phyloP scores from a whole-genome alignment of 257 asterid species.

The Solanum microdontum region DNA sequence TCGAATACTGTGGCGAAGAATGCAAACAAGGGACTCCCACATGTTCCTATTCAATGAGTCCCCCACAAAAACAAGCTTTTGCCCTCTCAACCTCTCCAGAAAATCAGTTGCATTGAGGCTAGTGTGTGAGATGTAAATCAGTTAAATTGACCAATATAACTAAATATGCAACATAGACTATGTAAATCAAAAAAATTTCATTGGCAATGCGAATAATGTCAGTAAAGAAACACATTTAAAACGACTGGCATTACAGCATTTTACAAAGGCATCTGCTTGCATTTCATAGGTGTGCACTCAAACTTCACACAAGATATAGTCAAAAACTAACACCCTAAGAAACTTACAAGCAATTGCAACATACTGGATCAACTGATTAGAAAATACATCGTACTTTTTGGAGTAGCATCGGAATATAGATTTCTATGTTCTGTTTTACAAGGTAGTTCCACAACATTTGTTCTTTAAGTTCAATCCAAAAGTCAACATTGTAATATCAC shows the following conservation, averaged over 20 bases:
- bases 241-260: not conserved
- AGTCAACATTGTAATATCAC: not conserved
- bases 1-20: constrained; percentile 60
- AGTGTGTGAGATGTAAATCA: constrained; percentile 5
- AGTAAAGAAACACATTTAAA: not conserved
- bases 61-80: constrained; percentile 73
- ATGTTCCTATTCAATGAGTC: constrained; percentile 90
- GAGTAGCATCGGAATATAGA: not conserved
- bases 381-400: not conserved
- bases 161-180: not conserved
- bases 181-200: not conserved
- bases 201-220: not conserved
- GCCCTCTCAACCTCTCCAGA: constrained; percentile 73
- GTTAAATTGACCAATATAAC: not conserved
- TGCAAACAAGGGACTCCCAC: constrained; percentile 97
- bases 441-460: not conserved
- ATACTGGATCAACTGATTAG: not conserved
- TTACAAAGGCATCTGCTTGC: not conserved
- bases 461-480: not conserved
- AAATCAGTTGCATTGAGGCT: constrained; percentile 79
- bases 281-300: not conserved
- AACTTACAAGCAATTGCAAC: not conserved
- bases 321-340: not conserved
- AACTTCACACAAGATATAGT: not conserved
- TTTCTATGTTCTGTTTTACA: not conserved